A percentile compares a stretch with the other conserved stretches of the same genome.
phyloP scores from a whole-genome alignment of 2,329 filamentous ascomycete genomes.

The Dendrostoma leiphaemia region DNA sequence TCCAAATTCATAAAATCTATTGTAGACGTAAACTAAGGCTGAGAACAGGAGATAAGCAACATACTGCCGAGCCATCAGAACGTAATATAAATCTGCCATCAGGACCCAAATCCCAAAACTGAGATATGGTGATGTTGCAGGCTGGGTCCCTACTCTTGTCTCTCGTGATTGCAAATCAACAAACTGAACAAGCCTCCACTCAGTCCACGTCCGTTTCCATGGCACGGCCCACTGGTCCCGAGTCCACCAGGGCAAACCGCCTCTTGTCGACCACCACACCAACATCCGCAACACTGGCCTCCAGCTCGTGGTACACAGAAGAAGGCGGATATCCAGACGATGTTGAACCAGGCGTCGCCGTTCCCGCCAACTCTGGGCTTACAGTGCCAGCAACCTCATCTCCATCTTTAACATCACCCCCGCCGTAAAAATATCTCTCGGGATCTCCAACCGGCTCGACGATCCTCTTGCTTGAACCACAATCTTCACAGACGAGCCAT shows the following conservation, averaged over 20 bases:
- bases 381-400: neutral
- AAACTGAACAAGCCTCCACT: too few relatives aligned
- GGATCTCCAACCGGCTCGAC: neutral
- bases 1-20: too few relatives aligned
- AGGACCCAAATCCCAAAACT: too few relatives aligned
- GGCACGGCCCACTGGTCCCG: neutral
- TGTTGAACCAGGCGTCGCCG: neutral
- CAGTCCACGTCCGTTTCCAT: neutral
- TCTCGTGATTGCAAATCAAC: too few relatives aligned
- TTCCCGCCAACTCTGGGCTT: neutral
- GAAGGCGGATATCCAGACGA: neutral
- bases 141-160: too few relatives aligned
- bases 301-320: neutral
- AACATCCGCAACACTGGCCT: neutral
- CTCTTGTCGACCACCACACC: neutral
- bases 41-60: too few relatives aligned
- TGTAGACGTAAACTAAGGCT: too few relatives aligned
- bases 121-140: too few relatives aligned
- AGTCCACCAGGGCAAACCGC: neutral
- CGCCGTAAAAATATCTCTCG: conserved; percentile 1
- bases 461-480: conserved; percentile 1
- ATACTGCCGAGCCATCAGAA: too few relatives aligned
- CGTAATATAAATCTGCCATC: too few relatives aligned
- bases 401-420: neutral
- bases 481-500: conserved; percentile 5